Evolutionary conservation across 371 early-diverging fungal genomes (phyloP).

Genomic region (Entomophthora muscae): DNA sequence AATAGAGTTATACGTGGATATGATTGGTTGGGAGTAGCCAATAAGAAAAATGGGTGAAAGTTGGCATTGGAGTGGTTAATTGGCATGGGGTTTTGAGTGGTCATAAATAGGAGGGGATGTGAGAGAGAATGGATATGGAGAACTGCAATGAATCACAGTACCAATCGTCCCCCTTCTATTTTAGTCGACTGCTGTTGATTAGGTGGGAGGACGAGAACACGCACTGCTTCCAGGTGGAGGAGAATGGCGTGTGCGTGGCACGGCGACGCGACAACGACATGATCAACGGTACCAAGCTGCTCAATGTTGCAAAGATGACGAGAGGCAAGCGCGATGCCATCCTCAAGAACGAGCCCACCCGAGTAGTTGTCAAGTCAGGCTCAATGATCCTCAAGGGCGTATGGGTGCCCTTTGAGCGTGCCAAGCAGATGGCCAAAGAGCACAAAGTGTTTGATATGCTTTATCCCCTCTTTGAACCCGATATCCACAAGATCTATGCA

Average conservation of each 20-base stretch:
- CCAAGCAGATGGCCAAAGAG: constrained; percentile 13
- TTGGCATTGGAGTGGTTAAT: neutral
- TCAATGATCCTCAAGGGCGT: constrained; percentile 80
- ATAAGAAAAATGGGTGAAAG: neutral
- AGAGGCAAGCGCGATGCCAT: constrained; percentile 76
- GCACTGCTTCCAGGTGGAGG: constrained; percentile 60
- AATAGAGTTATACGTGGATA: too few species aligned
- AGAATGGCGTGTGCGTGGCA: constrained; percentile 57
- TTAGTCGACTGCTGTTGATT: neutral
- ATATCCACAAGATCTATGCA: neutral
- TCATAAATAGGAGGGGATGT: neutral
- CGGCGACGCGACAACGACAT: constrained; percentile 54
- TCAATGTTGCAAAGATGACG: constrained; percentile 73
- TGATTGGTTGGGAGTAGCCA: neutral
- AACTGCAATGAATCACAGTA: neutral
- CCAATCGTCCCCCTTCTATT: neutral
- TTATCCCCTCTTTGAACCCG: constrained; percentile 42
- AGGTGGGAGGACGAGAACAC: constrained; percentile 66
- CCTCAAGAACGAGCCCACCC: constrained; percentile 67
- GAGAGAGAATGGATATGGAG: neutral
- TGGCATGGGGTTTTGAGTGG: neutral
- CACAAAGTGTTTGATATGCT: constrained; percentile 45
- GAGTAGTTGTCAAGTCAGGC: constrained; percentile 69
- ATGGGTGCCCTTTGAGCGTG: constrained; percentile 27
- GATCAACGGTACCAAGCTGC: constrained; percentile 69